Evolutionary conservation across 768 basidiomycete species (phyloP).

Genomic region (Amanita inopinata): DNA sequence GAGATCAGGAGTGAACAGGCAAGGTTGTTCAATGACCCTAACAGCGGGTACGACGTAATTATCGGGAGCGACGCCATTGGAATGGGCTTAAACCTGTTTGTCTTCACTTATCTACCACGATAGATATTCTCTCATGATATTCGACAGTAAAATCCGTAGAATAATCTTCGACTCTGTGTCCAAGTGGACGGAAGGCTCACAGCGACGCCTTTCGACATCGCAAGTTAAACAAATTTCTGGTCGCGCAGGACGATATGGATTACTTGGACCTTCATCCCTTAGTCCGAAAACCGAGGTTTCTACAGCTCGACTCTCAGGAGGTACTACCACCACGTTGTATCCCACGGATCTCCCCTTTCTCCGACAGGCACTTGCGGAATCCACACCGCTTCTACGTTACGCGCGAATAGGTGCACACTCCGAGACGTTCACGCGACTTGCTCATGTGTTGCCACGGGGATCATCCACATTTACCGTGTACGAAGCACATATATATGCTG

Average conservation of each 20-base stretch:
- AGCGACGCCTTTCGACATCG: constrained; percentile 48
- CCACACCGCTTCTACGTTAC: constrained; percentile 38
- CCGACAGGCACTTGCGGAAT: constrained; percentile 38
- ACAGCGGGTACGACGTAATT: constrained; percentile 80
- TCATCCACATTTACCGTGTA: constrained; percentile 32
- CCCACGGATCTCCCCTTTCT: constrained; percentile 54
- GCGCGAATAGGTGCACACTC: constrained; percentile 34
- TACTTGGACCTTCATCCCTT: constrained; percentile 28
- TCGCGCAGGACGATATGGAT: constrained; percentile 82
- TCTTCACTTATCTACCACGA: constrained; percentile 11
- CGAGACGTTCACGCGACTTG: constrained; percentile 13
- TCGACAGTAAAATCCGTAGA: constrained; percentile 77
- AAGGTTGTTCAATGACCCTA: constrained; percentile 76
- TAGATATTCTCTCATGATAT: background rate
- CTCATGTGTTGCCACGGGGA: constrained; percentile 32
- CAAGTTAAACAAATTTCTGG: constrained; percentile 93
- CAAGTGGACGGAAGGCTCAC: constrained; percentile 51
- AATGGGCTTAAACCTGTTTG: constrained; percentile 95
- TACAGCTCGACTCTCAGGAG: constrained; percentile 31
- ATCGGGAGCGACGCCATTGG: constrained; percentile 94
- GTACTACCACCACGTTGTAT: constrained; percentile 67
- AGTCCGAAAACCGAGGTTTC: background rate
- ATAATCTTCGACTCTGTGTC: constrained; percentile 64
- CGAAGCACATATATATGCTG: constrained; percentile 39
- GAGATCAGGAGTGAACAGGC: constrained; percentile 92